Conservation (phyloP, 257 asterid species). For the Rubia yunnanensis region DNA sequence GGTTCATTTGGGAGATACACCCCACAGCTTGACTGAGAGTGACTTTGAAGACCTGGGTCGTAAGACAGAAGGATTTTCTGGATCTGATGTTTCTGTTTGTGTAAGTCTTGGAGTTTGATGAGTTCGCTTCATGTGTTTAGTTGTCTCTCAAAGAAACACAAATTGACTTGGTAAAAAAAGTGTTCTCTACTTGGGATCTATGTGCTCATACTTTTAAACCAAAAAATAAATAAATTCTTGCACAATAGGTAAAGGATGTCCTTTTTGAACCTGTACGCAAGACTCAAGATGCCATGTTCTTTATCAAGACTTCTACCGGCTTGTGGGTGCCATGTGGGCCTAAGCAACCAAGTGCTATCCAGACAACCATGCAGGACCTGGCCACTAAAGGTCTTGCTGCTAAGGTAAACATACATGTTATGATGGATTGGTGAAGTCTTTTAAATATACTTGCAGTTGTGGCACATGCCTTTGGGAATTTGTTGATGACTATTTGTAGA, state of each 20-base stretch:
- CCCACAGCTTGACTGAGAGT: conserved; percentile 41
- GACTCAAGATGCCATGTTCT: conserved; percentile 93
- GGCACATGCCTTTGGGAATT: not conserved
- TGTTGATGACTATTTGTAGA: not conserved
- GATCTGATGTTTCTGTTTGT: conserved; percentile 49
- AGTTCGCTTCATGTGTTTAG: not conserved
- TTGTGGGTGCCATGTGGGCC: conserved; percentile 92
- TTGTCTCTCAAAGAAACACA: not conserved
- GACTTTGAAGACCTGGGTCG: conserved; percentile 41
- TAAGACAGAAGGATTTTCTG: conserved; percentile 46
- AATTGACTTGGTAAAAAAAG: not conserved
- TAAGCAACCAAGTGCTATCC: conserved; percentile 72
- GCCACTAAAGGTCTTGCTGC: conserved; percentile 78
- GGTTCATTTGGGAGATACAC: conserved; percentile 53
- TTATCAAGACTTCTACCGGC: conserved; percentile 47
- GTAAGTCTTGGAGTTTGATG: conserved; percentile 22
- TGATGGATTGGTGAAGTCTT: not conserved
- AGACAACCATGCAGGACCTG: conserved; percentile 80
- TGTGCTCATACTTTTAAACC: not conserved
- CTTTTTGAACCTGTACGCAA: conserved; percentile 94
- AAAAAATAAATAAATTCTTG: no score
- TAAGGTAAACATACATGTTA: conserved; percentile 35
- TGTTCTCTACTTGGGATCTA: not conserved
- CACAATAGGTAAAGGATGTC: conserved; percentile 82
- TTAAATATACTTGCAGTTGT: not conserved